Base-by-base conservation (phyloP, 805 yeast species). In the Wickerhamiella slavikovae region DNA sequence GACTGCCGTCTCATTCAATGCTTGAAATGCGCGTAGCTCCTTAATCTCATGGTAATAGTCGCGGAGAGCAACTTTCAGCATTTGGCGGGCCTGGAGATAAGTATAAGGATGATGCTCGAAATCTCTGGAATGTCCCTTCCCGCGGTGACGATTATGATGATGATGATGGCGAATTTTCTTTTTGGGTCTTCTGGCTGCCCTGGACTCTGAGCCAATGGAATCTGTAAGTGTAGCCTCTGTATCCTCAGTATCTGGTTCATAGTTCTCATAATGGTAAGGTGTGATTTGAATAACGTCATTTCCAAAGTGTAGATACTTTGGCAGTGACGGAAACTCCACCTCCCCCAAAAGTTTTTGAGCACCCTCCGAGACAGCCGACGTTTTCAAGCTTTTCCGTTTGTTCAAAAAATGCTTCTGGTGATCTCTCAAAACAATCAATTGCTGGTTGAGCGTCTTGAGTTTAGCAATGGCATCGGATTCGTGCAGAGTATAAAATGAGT, bases 1-100 rank as follows among this genome's bases (percentile, higher is more conserved):
- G 43, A 83, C 69, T 0, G 91, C 98, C 0, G 93, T 82, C 18
- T 82, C 61, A 51, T 89, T 89, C 40, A 83, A 51, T 28, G 71
- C 58, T 38, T 78, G 61, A 48, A 71, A 89, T 1, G 78, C 72
- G 38, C 66, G 66, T 29, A 77, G 52, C 21, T 78, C 58, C 35
- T 76, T 77, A 36, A 80, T 54, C 6, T 76, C 66, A 34, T 85
- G 60, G 48, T 79, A 80, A 39, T 64, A 72, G 43, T 79, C 92
- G 33, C 67, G 52, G 17, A 73, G 47, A 0, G 91, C 91, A 18
- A 58, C 55, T 40, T 74, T 73, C 33, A 78, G 53, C 52, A 71
- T 76, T 36, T 72, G 57, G 39, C 71, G 56, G 3, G 91, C 89
- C 29, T 60, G 59, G 22, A 62, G 53, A 43, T 71, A 75, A 0